Percentiles rank a stretch among this genome's conserved stretches.
These are phyloP conservation scores for Globisporangium paddicum DNA, from an alignment of 352 stramenopile species.

Conservation along the genomic window DNA sequence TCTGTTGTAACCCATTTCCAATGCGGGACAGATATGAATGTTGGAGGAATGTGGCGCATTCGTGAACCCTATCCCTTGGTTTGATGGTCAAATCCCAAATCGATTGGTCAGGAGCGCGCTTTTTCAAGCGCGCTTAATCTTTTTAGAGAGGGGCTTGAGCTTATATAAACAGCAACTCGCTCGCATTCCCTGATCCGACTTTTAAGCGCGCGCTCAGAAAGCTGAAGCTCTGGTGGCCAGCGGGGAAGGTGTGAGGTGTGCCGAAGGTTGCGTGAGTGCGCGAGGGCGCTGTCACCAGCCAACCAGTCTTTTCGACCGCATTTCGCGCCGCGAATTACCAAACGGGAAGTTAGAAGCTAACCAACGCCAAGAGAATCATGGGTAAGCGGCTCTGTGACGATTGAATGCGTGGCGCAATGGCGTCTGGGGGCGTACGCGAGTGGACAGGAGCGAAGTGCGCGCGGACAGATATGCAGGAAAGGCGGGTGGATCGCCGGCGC, in stretches of 20 bases:
- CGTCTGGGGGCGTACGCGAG: background rate
- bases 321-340: constrained; percentile 29
- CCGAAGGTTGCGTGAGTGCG: constrained; percentile 22
- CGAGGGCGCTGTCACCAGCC: constrained; percentile 33
- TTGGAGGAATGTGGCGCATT: constrained; percentile 7
- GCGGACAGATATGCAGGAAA: constrained; percentile 9
- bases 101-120: constrained; percentile 23
- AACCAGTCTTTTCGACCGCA: constrained; percentile 37
- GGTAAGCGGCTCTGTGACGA: constrained; percentile 31
- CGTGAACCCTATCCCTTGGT: too few relatives aligned
- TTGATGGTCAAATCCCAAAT: constrained; percentile 9
- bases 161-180: background rate
- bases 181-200: background rate
- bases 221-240: background rate
- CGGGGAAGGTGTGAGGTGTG: background rate
- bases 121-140: constrained; percentile 23
- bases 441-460: background rate
- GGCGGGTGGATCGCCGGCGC: background rate
- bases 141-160: constrained; percentile 2
- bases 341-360: constrained; percentile 71
- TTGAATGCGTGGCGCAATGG: background rate
- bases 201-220: background rate
- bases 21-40: background rate
- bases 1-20: background rate
- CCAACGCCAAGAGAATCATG: constrained; percentile 57